Percentiles rank a stretch among this genome's conserved stretches.
Conservation (phyloP, 2,329 filamentous ascomycete species). For the Neophaeococcomyces mojaviensis region DNA sequence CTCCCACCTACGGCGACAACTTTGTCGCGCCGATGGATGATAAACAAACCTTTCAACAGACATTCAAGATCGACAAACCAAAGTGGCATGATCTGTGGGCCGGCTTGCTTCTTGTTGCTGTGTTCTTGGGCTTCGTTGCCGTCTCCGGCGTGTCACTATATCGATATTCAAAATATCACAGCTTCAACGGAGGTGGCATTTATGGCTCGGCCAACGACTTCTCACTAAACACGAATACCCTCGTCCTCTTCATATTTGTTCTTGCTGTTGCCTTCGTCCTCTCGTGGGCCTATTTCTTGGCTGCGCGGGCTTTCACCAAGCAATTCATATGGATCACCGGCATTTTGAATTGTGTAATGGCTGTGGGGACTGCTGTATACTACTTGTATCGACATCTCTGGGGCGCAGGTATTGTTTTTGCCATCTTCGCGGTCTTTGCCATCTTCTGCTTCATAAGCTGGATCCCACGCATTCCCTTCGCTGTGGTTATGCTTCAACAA, state of each 20-base stretch:
- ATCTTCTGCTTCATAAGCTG: slow-evolving; percentile 79
- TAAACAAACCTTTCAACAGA: slow-evolving; percentile 62
- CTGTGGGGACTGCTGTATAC: slow-evolving; percentile 78
- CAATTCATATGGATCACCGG: slow-evolving; percentile 89
- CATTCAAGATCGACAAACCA: slow-evolving; percentile 74
- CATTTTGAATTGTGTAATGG: slow-evolving; percentile 77
- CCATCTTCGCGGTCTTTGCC: slow-evolving; percentile 73
- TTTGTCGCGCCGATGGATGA: slow-evolving; percentile 33
- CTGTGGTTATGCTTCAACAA: slow-evolving; percentile 79
- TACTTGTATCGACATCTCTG: slow-evolving; percentile 72
- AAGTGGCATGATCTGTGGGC: slow-evolving; percentile 92
- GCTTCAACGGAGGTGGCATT: slow-evolving; percentile 63
- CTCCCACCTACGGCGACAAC: slow-evolving; percentile 34
- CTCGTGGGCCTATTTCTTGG: slow-evolving; percentile 68
- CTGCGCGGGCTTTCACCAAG: slow-evolving; percentile 72
- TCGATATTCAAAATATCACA: slow-evolving; percentile 60
- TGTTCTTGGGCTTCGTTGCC: slow-evolving; percentile 65
- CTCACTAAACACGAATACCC: slow-evolving; percentile 70
- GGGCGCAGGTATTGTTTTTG: slow-evolving; percentile 78
- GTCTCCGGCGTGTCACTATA: slow-evolving; percentile 69
- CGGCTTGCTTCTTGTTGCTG: slow-evolving; percentile 66
- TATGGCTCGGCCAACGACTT: slow-evolving; percentile 61
- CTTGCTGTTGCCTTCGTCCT: slow-evolving; percentile 66
- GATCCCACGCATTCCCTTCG: slow-evolving; percentile 86
- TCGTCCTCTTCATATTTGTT: slow-evolving; percentile 74